Evolutionary conservation across 345 rosid species (phyloP).

Genomic region (Boechera stricta): DNA sequence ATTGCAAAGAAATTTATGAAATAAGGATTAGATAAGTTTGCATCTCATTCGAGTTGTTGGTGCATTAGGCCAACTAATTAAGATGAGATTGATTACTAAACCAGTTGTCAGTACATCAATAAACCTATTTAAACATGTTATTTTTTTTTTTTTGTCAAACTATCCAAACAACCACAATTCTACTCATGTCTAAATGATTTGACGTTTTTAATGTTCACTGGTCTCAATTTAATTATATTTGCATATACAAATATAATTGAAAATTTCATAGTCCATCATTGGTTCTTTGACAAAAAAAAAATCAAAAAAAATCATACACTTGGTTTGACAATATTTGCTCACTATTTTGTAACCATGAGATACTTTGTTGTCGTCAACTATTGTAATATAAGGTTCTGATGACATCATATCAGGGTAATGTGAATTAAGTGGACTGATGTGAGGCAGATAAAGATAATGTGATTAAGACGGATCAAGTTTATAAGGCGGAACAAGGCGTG

Average conservation of each 20-base stretch:
- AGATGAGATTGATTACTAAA: slow-evolving; percentile 12
- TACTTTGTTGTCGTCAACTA: slow-evolving; percentile 9
- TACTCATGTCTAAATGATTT: slow-evolving; percentile 25
- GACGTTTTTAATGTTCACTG: slow-evolving; percentile 20
- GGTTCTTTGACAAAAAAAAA: too few species aligned
- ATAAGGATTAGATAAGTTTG: background rate
- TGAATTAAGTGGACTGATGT: background rate
- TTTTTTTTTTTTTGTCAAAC: background rate
- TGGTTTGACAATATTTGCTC: slow-evolving; percentile 18
- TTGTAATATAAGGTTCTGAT: background rate
- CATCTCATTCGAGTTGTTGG: slow-evolving; percentile 7
- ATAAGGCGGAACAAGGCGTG: too few species aligned
- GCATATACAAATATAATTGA: background rate
- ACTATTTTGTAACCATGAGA: slow-evolving; percentile 7
- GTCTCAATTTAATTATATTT: background rate
- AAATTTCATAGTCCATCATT: background rate
- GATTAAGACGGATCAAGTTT: too few species aligned
- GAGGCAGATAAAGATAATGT: background rate
- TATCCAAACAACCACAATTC: slow-evolving; percentile 14
- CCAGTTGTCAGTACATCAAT: slow-evolving; percentile 15
- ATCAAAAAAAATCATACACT: background rate
- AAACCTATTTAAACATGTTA: background rate
- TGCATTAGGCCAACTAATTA: slow-evolving; percentile 41
- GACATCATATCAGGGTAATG: background rate
- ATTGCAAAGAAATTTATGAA: background rate